These are phyloP conservation scores for Candida coquimbonensis DNA, from an alignment of 805 yeast species.

Conservation along the genomic window DNA sequence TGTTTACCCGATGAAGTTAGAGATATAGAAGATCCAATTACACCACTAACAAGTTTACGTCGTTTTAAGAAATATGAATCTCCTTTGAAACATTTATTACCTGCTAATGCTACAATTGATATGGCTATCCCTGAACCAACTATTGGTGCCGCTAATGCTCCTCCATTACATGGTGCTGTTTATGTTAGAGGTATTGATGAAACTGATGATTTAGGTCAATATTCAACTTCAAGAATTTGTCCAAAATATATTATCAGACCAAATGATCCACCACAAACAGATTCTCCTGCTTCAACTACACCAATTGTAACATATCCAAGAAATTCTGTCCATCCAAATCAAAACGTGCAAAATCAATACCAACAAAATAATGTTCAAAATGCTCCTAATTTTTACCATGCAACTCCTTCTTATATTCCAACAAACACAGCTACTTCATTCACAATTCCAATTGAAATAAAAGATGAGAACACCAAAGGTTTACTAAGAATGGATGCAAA, in stretches of 20 bases:
- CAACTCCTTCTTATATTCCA: constrained; percentile 21
- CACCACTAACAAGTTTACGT: constrained; percentile 62
- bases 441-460: constrained; percentile 24
- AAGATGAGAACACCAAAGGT: constrained; percentile 15
- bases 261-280: constrained; percentile 30
- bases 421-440: constrained; percentile 25
- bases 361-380: neutral
- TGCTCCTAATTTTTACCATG: constrained; percentile 18
- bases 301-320: constrained; percentile 19
- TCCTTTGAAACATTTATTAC: constrained; percentile 73
- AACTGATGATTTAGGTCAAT: constrained; percentile 80
- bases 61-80: constrained; percentile 72
- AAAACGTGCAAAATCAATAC: constrained; percentile 7
- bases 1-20: constrained; percentile 96
- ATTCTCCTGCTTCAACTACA: constrained; percentile 12
- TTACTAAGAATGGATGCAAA: constrained; percentile 26
- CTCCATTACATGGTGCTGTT: constrained; percentile 92
- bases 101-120: constrained; percentile 61
- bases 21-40: constrained; percentile 71
- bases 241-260: constrained; percentile 39
- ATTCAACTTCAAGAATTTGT: constrained; percentile 42
- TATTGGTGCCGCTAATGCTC: constrained; percentile 77
- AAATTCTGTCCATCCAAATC: constrained; percentile 8
- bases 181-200: constrained; percentile 68
- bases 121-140: constrained; percentile 81